Evolutionary conservation across 208 protist species (phyloP), one percentile per base, ranked within the genome.

Genomic region (Zelonia costaricensis): DNA sequence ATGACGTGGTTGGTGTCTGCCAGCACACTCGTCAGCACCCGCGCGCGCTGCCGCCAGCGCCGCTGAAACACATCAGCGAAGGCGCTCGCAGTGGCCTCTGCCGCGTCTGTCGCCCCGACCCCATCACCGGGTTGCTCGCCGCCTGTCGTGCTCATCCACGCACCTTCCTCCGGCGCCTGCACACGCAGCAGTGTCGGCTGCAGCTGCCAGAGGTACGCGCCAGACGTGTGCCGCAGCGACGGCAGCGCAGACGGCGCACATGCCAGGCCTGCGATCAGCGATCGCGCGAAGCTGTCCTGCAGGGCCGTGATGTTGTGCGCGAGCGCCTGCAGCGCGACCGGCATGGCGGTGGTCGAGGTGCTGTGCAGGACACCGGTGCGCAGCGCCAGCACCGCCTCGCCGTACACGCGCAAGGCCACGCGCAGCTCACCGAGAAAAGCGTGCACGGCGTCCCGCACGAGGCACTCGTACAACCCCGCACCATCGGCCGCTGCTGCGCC

Each of bases 111-210:
- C 10, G 7, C 35, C 12, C 54, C 49, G 28, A 66, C 16, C 49
- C 22, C 44, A 28, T 68, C n/a, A 35, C 44, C 52, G 15, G 13
- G 27, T 7, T 33, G 5, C 16, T 49, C 44, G 31, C 10, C 25
- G 27, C 35, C 36, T 16, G 38, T 13, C 54, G 25, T 68, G 55
- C 54, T 18, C 54, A 67, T 62, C 60, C 60, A 67, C 28, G 22
- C 20, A 12, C 33, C 43, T 20, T 63, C 59, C 33, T 68, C 60
- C 3, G 69, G 56, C 20, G 18, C 40, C 35, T 67, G 69, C 33
- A 60, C 64, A 10, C 62, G 61, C 31, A 68, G 61, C 33, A 75
- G 56, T 15, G 56, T 60, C 25, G 69, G 45, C 54, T 63, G 46
- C 9, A 74, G 38, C 18, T 44, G 54, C 54, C 54, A 57, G 4